Base-by-base conservation (phyloP, 169 alveolate genomes). In the Prorocentrum cordatum region DNA sequence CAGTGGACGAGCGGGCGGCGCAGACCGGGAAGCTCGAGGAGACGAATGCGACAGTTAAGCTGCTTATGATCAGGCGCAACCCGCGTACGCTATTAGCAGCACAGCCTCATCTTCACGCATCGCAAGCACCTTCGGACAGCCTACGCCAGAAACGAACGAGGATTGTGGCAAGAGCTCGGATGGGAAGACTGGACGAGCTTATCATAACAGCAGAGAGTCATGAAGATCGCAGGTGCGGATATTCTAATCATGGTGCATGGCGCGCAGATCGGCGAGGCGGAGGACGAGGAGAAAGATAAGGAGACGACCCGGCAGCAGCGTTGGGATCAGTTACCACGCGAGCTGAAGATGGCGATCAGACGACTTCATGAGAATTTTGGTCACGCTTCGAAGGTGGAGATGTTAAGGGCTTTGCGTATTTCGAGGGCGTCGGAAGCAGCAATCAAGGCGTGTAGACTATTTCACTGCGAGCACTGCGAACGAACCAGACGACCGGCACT, bases 301-400 rank as follows among this genome's bases (percentile, higher is more conserved):
- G 86, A 54, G 16, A 6, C 4, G 0, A 31, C 26, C 1, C 26
- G 86, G 1, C 31, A 31, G 16, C 54, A 27, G 42, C 31, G 54
- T 14, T 75, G 86, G 86, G 39, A 50, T 7, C 38, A 70, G 0
- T 7, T 75, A 1, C 86, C 86, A 3, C 12, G 86, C 0, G 86
- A 75, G 39, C 39, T 75, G 7, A 75, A 75, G 86, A 20, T 54
- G 10, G 86, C 86, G 16, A 10, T 75, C 0, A 35, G 32, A 22
- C 27, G 86, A 1, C 72, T 75, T 3, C 86, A 75, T 10, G 71
- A 33, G 36, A 75, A 75, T 27, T 6, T 75, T 26, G 86, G 86
- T 2, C 86, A 75, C 33, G 86, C 72, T 0, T 2, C 36, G 1
- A 24, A 14, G 0, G 26, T 36, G 0, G 68, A 36, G 0, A 50